These are phyloP conservation scores for Cichorium intybus DNA, from an alignment of 140 eudicot genomes.

Conservation along the genomic window DNA sequence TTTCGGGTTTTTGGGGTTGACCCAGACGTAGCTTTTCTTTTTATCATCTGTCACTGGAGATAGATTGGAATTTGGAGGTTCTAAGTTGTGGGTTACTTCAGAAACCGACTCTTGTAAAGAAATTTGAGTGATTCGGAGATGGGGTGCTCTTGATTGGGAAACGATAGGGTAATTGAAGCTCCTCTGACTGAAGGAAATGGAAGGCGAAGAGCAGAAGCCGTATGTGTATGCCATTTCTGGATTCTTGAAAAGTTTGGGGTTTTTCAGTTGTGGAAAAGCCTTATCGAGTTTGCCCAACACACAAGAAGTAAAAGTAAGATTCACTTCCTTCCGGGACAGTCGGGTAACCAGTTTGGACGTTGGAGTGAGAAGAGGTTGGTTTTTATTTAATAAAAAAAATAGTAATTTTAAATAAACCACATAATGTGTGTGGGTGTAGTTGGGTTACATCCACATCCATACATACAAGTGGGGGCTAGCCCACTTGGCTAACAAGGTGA, in stretches of 20 bases:
- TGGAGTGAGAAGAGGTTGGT: not conserved
- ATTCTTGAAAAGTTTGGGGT: constrained; percentile 12
- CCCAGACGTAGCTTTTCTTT: constrained; percentile 50
- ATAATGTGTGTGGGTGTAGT: too few species aligned
- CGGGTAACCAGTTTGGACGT: not conserved
- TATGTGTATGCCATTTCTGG: constrained; percentile 29
- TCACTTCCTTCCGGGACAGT: not conserved
- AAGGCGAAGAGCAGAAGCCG: constrained; percentile 37
- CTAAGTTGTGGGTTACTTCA: constrained; percentile 30
- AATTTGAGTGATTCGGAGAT: constrained; percentile 35
- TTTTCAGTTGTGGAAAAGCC: constrained; percentile 9
- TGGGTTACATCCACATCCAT: too few species aligned
- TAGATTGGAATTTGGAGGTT: constrained; percentile 6
- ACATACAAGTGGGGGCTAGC: too few species aligned
- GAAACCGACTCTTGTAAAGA: constrained; percentile 43
- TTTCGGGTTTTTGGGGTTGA: constrained; percentile 73
- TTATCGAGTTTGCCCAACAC: constrained; percentile 17
- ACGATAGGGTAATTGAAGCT: constrained; percentile 10
- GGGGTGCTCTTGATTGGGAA: constrained; percentile 25
- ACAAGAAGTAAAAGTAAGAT: constrained; percentile 7
- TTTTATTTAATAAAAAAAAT: too few species aligned
- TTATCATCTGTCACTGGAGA: constrained; percentile 26
- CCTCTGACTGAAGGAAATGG: constrained; percentile 21
- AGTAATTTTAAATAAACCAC: too few species aligned
- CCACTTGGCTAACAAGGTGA: too few species aligned